Conservation (phyloP, 1,284 basidiomycete genomes). For the Gastroboletus turbinatus region DNA sequence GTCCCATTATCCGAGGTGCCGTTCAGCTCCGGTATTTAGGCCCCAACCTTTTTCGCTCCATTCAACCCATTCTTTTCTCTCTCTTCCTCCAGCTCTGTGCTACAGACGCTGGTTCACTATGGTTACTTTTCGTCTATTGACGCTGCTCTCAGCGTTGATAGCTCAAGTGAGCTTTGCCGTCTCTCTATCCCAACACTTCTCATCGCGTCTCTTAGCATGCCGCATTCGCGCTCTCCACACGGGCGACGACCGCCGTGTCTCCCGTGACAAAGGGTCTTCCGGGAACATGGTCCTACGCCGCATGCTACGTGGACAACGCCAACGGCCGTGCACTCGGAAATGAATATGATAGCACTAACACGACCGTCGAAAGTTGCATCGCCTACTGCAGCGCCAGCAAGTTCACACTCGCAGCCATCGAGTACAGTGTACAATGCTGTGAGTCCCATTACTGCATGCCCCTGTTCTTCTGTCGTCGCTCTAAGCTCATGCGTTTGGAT, state of each 20-base stretch:
- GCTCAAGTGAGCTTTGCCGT: not conserved
- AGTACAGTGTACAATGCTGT: slow-evolving; percentile 59
- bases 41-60: not conserved
- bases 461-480: not conserved
- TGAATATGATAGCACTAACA: slow-evolving; percentile 29
- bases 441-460: no score
- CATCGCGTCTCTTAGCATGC: slow-evolving; percentile 1
- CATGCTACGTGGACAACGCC: slow-evolving; percentile 46
- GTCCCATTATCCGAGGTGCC: no score
- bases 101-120: slow-evolving; percentile 1
- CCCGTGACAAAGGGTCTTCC: slow-evolving; percentile 17
- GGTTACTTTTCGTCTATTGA: slow-evolving; percentile 4
- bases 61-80: not conserved
- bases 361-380: slow-evolving; percentile 50
- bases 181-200: not conserved
- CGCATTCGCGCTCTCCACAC: slow-evolving; percentile 7
- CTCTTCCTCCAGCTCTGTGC: not conserved
- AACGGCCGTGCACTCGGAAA: slow-evolving; percentile 49
- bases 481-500: not conserved
- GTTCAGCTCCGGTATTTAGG: no score
- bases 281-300: slow-evolving; percentile 44
- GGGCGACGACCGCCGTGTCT: not conserved
- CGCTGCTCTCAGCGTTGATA: not conserved
- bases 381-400: slow-evolving; percentile 41
- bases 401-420: slow-evolving; percentile 48